Evolutionary conservation across 768 basidiomycete species (phyloP).

Genomic region (Tephrocybe sp.): DNA sequence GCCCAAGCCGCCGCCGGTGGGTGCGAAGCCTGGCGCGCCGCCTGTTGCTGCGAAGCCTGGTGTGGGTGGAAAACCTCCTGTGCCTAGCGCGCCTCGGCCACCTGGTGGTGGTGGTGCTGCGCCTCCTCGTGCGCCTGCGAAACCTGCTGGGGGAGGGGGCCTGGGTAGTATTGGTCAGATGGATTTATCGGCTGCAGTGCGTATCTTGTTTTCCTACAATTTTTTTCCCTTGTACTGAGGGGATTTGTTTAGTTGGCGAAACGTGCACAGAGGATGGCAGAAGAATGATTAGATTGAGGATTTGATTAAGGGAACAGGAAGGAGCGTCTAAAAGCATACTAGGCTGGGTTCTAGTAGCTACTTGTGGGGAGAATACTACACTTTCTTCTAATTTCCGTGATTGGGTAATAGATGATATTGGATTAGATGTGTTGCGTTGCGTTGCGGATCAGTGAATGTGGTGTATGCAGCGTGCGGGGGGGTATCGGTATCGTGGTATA

Average conservation of each 20-base stretch:
- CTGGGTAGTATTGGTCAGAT: slow-evolving; percentile 47
- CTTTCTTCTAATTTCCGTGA: no score
- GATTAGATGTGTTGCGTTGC: not conserved
- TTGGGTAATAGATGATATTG: no score
- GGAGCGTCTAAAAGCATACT: slow-evolving; percentile 2
- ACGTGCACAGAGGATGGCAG: slow-evolving; percentile 67
- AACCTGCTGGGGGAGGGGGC: slow-evolving; percentile 32
- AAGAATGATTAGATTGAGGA: slow-evolving; percentile 27
- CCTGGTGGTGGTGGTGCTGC: slow-evolving; percentile 32
- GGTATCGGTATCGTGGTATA: slow-evolving; percentile 4
- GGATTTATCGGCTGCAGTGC: slow-evolving; percentile 83
- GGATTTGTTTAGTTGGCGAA: slow-evolving; percentile 59
- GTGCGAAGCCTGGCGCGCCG: slow-evolving; percentile 34
- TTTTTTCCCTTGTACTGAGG: slow-evolving; percentile 6
- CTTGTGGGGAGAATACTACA: no score
- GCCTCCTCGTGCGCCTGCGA: slow-evolving; percentile 16
- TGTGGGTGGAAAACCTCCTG: slow-evolving; percentile 49
- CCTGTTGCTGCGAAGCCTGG: slow-evolving; percentile 13
- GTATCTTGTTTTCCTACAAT: slow-evolving; percentile 27
- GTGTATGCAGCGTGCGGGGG: not conserved
- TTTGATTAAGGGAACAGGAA: not conserved
- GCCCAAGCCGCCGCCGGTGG: slow-evolving; percentile 34
- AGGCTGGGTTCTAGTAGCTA: no score
- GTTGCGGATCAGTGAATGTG: not conserved
- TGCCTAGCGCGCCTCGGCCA: slow-evolving; percentile 60